Conservation (phyloP, 192 early-diverging fungal genomes). For the Backusella psychrophila region DNA sequence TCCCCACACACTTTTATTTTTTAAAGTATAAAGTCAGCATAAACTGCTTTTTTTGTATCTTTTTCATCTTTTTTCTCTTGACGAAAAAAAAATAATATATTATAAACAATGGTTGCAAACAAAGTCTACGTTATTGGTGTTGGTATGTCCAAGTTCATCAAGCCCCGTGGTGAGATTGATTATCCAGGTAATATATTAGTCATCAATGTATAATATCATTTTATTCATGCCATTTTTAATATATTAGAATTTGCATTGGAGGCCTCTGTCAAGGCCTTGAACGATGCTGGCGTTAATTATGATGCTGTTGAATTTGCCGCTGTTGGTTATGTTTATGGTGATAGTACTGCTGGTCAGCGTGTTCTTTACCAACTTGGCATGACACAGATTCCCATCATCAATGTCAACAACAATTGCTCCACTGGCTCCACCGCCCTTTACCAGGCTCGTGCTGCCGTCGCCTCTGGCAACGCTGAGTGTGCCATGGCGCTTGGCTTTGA, state of each 20-base stretch:
- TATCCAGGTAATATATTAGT: constrained; percentile 27
- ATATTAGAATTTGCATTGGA: constrained; percentile 53
- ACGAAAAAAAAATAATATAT: background rate
- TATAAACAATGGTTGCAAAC: background rate
- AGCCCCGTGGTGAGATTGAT: constrained; percentile 50
- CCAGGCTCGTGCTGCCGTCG: constrained; percentile 60
- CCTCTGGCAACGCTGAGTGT: constrained; percentile 58
- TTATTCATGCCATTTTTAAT: background rate
- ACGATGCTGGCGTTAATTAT: constrained; percentile 69
- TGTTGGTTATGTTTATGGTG: constrained; percentile 53
- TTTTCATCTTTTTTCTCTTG: background rate
- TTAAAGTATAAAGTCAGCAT: background rate
- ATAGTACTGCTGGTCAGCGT: constrained; percentile 68
- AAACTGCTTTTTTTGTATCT: background rate
- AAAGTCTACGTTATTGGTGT: constrained; percentile 46
- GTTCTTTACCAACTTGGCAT: constrained; percentile 73
- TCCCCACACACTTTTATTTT: background rate
- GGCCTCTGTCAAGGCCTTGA: constrained; percentile 65
- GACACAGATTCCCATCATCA: constrained; percentile 66
- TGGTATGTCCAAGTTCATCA: constrained; percentile 63
- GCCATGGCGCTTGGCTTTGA: constrained; percentile 78
- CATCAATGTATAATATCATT: too few relatives aligned
- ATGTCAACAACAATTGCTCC: constrained; percentile 80
- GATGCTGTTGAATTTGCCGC: constrained; percentile 60
- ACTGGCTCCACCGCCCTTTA: constrained; percentile 72